A percentile compares a stretch with the other conserved stretches of the same genome.
Evolutionary conservation across 148 eudicot species (phyloP).

Genomic region (Diospyros lotus): DNA sequence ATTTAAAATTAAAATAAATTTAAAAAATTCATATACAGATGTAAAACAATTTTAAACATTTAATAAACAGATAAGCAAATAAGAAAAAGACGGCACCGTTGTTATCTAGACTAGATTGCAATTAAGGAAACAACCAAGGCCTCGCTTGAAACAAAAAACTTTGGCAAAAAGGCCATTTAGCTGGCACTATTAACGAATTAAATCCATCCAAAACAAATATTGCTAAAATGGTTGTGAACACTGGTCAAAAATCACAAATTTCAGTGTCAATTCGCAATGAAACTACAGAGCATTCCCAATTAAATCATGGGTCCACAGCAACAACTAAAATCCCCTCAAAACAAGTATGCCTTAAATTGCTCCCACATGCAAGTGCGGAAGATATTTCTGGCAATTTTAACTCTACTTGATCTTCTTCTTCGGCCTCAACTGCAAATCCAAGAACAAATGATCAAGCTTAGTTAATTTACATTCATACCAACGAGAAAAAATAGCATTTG

Average conservation of each 20-base stretch:
- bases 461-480: neutral
- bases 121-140: too few species aligned
- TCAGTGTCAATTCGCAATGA: neutral
- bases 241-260: neutral
- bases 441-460: neutral
- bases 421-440: conserved; percentile 37
- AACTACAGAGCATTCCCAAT: neutral
- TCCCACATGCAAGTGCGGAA: neutral
- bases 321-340: neutral
- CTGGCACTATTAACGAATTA: too few species aligned
- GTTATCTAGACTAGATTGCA: too few species aligned
- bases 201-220: too few species aligned
- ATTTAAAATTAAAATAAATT: too few species aligned
- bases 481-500: neutral
- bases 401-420: conserved; percentile 50
- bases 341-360: neutral
- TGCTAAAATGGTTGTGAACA: neutral
- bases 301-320: neutral
- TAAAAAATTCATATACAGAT: too few species aligned
- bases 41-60: too few species aligned
- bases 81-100: too few species aligned
- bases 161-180: too few species aligned
- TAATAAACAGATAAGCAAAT: too few species aligned
- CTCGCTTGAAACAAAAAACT: too few species aligned
- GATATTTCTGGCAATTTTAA: neutral